phyloP scores from a whole-genome alignment of 2,329 filamentous ascomycete species.

The Coleophoma crateriformis region DNA sequence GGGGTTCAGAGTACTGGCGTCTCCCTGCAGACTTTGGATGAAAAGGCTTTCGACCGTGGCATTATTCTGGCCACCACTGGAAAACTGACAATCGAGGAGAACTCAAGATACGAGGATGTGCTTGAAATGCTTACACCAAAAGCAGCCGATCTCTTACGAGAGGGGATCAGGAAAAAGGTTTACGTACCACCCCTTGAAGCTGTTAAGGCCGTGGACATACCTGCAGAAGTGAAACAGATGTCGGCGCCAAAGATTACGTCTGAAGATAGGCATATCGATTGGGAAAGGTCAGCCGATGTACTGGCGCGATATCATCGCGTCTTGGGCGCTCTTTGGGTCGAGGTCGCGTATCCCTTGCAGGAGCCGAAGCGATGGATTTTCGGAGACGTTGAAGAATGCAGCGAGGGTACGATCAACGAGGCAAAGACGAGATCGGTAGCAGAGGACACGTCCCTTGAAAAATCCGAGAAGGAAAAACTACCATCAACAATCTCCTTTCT shows the following conservation, averaged over 20 bases:
- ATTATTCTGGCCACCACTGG: constrained; percentile 66
- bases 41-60: constrained; percentile 72
- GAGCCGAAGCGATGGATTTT: constrained; percentile 18
- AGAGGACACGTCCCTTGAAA: background rate
- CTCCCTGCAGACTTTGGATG: constrained; percentile 81
- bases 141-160: constrained; percentile 68
- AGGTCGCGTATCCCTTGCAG: constrained; percentile 13
- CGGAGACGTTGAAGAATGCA: constrained; percentile 12
- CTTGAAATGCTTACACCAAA: constrained; percentile 49
- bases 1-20: constrained; percentile 61
- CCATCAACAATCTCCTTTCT: background rate
- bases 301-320: constrained; percentile 52
- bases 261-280: constrained; percentile 57
- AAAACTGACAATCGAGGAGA: constrained; percentile 45
- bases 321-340: constrained; percentile 63
- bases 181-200: constrained; percentile 58
- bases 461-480: background rate
- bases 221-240: constrained; percentile 16
- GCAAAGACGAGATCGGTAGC: background rate
- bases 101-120: constrained; percentile 43
- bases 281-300: constrained; percentile 44
- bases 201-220: constrained; percentile 12
- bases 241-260: constrained; percentile 72
- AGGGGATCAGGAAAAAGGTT: constrained; percentile 53
- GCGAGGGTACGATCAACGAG: background rate